Evolutionary conservation across 768 basidiomycete species (phyloP).

Genomic region (Hygrophoropsis aurantiaca): DNA sequence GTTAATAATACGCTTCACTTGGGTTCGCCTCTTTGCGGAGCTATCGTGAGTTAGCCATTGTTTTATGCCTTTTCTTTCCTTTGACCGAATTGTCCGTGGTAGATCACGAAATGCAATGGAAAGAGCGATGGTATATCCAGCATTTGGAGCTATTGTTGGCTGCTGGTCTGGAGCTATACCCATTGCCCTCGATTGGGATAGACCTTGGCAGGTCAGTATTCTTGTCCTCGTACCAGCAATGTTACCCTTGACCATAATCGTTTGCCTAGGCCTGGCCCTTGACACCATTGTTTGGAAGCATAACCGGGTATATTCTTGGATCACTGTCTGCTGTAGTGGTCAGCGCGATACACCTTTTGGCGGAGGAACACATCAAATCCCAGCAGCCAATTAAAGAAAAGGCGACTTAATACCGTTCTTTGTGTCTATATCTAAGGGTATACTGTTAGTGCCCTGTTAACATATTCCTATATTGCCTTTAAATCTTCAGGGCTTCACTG

Average conservation of each 20-base stretch:
- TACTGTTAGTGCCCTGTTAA: neutral
- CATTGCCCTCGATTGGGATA: constrained; percentile 93
- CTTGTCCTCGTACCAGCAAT: neutral
- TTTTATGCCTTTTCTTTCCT: neutral
- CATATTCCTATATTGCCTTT: constrained; percentile 13
- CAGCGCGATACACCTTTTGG: constrained; percentile 38
- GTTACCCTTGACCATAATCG: neutral
- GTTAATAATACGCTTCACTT: constrained; percentile 58
- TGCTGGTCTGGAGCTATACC: constrained; percentile 82
- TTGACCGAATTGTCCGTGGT: constrained; percentile 6
- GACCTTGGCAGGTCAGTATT: constrained; percentile 87
- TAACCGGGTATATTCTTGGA: constrained; percentile 65
- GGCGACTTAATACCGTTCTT: constrained; percentile 12
- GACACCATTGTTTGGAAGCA: constrained; percentile 70
- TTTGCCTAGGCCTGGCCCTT: constrained; percentile 78
- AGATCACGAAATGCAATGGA: constrained; percentile 70
- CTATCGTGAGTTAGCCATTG: constrained; percentile 58
- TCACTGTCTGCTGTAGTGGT: constrained; percentile 54
- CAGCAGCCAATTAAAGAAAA: constrained; percentile 20
- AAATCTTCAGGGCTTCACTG: constrained; percentile 17
- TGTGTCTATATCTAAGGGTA: too few species aligned
- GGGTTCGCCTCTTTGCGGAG: constrained; percentile 81
- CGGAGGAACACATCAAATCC: constrained; percentile 35
- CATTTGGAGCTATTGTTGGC: constrained; percentile 68
- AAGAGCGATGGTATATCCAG: constrained; percentile 76